Base-by-base conservation (phyloP, 257 asterid species). In the Jaltomata sinuosa region DNA sequence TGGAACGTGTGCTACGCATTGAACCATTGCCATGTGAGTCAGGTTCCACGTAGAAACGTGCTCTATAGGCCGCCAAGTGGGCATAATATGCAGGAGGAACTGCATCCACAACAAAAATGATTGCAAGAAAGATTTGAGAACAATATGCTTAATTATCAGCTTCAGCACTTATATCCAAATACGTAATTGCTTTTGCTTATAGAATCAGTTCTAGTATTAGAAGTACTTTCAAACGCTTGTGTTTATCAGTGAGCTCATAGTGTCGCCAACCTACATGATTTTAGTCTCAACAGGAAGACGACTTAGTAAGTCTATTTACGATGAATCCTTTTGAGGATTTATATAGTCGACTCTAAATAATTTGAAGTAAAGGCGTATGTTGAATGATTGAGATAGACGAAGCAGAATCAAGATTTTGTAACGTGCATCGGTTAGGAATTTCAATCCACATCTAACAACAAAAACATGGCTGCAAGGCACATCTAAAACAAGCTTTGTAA, bases 51-150 rank as follows among this genome's bases (percentile, higher is more conserved):
- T 96, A 96, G 93, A 92, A 96, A 88, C 99, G 89, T 0, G 98
- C 98, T 57, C 99, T 93, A 55, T 93, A 96, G 40, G 99, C 98
- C 16, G 99, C 99, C 88, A 96, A 84, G 81, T 96, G 99, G 0
- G 99, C 98, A 55, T 96, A 96, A 87, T 96, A 96, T 47, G 98
- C 99, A 2, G 99, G 99, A 71, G 99, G 98, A 88, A 96, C 99
- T 96, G 93, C 83, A 67, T 38, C 42, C 42, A 38, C 42, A 38
- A 38, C 42, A 38, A 38, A 38, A 38, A 38, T 6, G 42, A 38
- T 38, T 5, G 42, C 7, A 4, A 38, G 42, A 47, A 77, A 16
- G 27, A 4, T 76, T 0, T 3, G 42, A 2, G 27, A 27, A 16
- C n/a, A 9, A 47, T 71, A 71, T 40, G 61, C 4, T 72, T 72